Base-by-base conservation (phyloP, 176 grass and related monocot genomes). In the Aegilops tauschii region DNA sequence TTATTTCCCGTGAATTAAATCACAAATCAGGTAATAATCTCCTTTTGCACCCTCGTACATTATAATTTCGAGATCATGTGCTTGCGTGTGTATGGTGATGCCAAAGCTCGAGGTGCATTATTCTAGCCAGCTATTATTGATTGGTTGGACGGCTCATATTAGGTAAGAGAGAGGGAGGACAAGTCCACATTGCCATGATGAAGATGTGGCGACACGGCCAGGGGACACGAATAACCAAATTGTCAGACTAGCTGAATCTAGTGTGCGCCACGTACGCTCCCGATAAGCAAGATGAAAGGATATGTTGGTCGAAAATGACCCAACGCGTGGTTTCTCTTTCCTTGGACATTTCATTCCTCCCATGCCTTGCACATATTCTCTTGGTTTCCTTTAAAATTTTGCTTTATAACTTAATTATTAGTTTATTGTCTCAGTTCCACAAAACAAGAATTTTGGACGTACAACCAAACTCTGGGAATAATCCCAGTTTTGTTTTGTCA, bases 201-300 rank as follows among this genome's bases (percentile, higher is more conserved):
- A 49, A 49, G 83, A 86, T 32, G 84, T 35, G 64, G 76, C 76
- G 35, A 80, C 66, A 87, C 77, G 47, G 25, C 52, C 18, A 10
- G 29, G 52, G 3, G 32, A 10, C 76, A 11, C 50, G 20, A 54
- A 59, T 78, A 59, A 34, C 17, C 16, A 77, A 34, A 58, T 4
- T 8, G 8, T 34, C 31, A 69, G 16, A 69, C 20, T 32, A 16
- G 1, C 28, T 49, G 71, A 16, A 40, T n/a, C 75, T 56, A 32
- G 30, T 58, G 6, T 52, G 44, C 16, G 44, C 36, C 68, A 50
- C 25, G 44, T 52, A 76, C 11, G 1, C 12, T 47, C 39, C 39
- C 2, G 71, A 42, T 71, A 12, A 21, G 10, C 4, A 1, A 20
- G 1, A 3, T 34, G 40, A 9, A 0, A 10, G 17, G 9, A 36